These are phyloP conservation scores for Starmerella apis DNA, from an alignment of 805 yeast genomes.

Conservation along the genomic window DNA sequence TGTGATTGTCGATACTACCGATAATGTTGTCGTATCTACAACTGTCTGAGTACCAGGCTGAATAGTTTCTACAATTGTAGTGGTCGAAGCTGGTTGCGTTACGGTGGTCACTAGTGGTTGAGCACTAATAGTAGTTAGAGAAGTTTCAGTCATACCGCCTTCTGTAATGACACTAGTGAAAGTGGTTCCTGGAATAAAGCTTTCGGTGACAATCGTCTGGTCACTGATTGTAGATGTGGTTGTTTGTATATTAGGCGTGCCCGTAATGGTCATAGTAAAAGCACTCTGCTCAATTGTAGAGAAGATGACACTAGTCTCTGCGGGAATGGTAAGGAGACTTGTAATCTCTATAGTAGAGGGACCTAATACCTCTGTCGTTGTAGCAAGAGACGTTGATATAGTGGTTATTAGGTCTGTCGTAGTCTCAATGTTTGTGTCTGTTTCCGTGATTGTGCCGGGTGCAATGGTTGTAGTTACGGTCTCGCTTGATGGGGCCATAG, in stretches of 20 bases:
- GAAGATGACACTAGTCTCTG: conserved; percentile 10
- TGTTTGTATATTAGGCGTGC: conserved; percentile 4
- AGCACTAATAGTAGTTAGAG: conserved; percentile 13
- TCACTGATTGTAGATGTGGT: conserved; percentile 10
- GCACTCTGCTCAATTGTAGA: conserved; percentile 16
- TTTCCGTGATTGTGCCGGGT: background rate
- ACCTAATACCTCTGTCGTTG: background rate
- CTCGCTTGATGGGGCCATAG: conserved; percentile 1
- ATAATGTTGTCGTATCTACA: background rate
- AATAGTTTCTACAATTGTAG: conserved; percentile 11
- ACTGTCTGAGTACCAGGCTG: conserved; percentile 15
- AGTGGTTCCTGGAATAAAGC: conserved; percentile 12
- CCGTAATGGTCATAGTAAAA: conserved; percentile 10
- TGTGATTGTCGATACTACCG: conserved; percentile 1
- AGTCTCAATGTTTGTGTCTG: background rate
- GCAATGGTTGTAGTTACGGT: background rate
- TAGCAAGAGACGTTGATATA: background rate
- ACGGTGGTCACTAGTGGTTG: conserved; percentile 2
- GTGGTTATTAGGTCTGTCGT: background rate
- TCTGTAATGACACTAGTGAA: conserved; percentile 10
- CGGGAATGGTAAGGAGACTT: conserved; percentile 6
- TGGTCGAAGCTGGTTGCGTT: conserved; percentile 5
- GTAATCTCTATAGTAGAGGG: conserved; percentile 6
- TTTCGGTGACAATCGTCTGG: background rate
- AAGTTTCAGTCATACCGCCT: conserved; percentile 4